A percentile compares a stretch with the other conserved stretches of the same genome.
These are phyloP conservation scores for Fomitiporia mediterranea DNA, from an alignment of 1,284 basidiomycete genomes.

Conservation along the genomic window DNA sequence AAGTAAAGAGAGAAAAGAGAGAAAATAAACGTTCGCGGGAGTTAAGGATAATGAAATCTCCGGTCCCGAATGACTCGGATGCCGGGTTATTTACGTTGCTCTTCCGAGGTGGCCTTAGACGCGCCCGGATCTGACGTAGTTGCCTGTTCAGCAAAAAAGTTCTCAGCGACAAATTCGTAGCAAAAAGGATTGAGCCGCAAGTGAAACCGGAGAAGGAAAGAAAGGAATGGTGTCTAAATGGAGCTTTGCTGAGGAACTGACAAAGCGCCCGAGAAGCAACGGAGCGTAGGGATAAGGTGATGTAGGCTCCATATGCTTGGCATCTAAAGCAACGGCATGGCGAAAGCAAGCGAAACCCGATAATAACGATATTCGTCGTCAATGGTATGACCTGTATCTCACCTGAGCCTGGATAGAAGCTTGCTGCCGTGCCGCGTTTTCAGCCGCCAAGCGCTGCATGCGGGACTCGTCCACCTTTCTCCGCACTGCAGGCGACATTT, in stretches of 20 bases:
- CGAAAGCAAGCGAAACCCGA: neutral
- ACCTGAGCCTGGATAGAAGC: conserved; percentile 7
- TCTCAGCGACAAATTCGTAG: neutral
- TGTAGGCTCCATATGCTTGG: neutral
- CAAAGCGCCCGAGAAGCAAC: neutral
- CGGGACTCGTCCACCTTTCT: conserved; percentile 21
- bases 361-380: neutral
- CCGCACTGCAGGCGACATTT: conserved; percentile 23
- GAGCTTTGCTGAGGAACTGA: neutral
- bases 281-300: neutral
- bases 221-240: neutral
- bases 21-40: neutral
- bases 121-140: conserved; percentile 10
- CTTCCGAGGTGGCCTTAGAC: conserved; percentile 18
- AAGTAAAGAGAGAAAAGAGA: neutral
- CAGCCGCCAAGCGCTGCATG: conserved; percentile 18
- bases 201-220: neutral
- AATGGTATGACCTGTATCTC: no score
- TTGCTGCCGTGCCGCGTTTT: conserved; percentile 17
- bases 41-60: neutral
- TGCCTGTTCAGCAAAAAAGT: neutral
- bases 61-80: neutral
- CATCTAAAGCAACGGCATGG: neutral
- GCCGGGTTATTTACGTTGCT: conserved; percentile 12
- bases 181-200: neutral